Evolutionary conservation across 257 asterid species (phyloP).

Genomic region (Nicotiana obtusifolia): DNA sequence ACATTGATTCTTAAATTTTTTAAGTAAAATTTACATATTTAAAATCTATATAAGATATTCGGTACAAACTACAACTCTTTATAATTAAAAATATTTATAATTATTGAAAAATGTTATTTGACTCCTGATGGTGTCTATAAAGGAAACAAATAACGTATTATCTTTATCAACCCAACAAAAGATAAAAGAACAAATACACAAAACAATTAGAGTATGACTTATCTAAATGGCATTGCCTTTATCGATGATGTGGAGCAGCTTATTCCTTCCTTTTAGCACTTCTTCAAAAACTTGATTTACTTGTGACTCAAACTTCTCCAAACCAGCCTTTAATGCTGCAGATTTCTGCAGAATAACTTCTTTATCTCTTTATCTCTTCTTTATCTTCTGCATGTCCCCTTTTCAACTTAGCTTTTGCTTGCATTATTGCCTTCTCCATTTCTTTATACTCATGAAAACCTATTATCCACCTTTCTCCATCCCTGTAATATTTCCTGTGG

Average conservation of each 20-base stretch:
- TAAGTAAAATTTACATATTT: too few relatives aligned
- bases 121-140: too few relatives aligned
- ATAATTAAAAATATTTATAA: too few relatives aligned
- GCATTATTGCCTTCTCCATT: slow-evolving; percentile 8
- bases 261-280: slow-evolving; percentile 16
- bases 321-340: slow-evolving; percentile 3
- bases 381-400: not conserved
- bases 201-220: not conserved
- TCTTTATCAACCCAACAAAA: not conserved
- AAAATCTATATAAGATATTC: too few relatives aligned
- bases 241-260: slow-evolving; percentile 9
- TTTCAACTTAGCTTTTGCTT: not conserved
- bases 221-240: not conserved
- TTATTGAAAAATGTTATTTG: too few relatives aligned
- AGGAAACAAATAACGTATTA: too few relatives aligned
- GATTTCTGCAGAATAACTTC: slow-evolving; percentile 2
- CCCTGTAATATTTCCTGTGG: not conserved
- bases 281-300: slow-evolving; percentile 6
- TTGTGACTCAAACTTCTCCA: slow-evolving; percentile 16
- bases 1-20: not conserved
- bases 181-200: not conserved
- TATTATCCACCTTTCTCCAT: not conserved
- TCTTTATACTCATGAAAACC: slow-evolving; percentile 8
- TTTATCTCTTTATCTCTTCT: slow-evolving; percentile 11
- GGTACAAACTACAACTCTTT: too few relatives aligned